These are phyloP conservation scores for Blastocystis sp. DNA, from an alignment of 352 stramenopile species.

Conservation along the genomic window DNA sequence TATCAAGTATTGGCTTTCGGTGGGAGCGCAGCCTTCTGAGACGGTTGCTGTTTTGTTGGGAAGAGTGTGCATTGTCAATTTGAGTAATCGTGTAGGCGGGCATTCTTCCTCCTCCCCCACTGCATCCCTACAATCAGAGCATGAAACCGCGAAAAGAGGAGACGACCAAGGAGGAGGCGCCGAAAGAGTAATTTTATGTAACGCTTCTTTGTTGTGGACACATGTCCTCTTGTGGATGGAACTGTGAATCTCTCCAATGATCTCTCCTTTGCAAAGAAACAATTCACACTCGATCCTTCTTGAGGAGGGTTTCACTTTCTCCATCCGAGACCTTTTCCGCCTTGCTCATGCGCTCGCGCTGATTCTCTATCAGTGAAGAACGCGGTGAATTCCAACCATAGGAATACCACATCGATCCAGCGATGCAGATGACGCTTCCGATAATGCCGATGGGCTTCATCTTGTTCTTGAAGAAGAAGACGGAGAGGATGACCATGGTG, in stretches of 20 bases:
- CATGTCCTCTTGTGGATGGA: background rate
- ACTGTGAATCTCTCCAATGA: background rate
- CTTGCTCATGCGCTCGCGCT: background rate
- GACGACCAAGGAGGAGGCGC: background rate
- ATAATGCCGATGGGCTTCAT: constrained; percentile 52
- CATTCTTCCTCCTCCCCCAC: constrained; percentile 18
- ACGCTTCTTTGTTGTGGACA: background rate
- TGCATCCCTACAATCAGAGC: background rate
- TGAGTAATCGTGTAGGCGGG: background rate
- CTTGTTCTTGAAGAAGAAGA: constrained; percentile 50
- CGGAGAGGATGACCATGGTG: constrained; percentile 43
- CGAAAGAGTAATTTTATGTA: background rate
- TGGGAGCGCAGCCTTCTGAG: constrained; percentile 13
- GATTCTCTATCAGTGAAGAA: constrained; percentile 1
- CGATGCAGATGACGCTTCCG: constrained; percentile 35
- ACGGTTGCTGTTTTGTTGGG: constrained; percentile 19
- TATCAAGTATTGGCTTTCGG: constrained; percentile 24
- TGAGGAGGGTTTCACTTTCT: background rate
- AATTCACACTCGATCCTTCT: background rate
- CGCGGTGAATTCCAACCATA: background rate
- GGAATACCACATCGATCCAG: constrained; percentile 50
- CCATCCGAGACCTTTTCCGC: background rate
- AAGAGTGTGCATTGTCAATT: background rate
- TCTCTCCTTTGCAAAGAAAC: constrained; percentile 48
- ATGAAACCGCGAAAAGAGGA: background rate